Percentiles rank a stretch among this genome's conserved stretches.
Conservation (phyloP, 2,329 filamentous ascomycete genomes). For the Bipolaris zeicola region DNA sequence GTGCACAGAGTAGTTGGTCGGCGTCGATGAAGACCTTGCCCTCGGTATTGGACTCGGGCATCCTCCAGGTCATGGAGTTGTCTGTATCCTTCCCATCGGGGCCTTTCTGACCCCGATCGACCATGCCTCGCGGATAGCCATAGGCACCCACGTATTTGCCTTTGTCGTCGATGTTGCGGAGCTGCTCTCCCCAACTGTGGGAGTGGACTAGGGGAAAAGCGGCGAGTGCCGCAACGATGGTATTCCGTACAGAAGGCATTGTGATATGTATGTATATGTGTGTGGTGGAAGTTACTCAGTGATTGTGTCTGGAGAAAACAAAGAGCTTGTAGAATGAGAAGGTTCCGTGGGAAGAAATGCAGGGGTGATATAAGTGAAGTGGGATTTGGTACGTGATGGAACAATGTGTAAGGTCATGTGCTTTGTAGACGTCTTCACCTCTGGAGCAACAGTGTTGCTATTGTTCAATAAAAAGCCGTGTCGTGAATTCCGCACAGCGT, state of each 20-base stretch:
- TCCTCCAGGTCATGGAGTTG: slow-evolving; percentile 58
- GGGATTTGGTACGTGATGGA: slow-evolving; percentile 18
- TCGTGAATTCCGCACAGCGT: slow-evolving; percentile 22
- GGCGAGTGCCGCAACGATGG: slow-evolving; percentile 25
- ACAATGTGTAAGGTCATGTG: slow-evolving; percentile 22
- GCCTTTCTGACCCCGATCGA: slow-evolving; percentile 60
- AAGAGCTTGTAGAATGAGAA: neutral
- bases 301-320: neutral
- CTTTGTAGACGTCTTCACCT: slow-evolving; percentile 32
- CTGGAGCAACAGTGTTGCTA: slow-evolving; percentile 31
- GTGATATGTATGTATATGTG: slow-evolving; percentile 8
- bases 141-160: slow-evolving; percentile 72
- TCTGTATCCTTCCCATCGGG: slow-evolving; percentile 55
- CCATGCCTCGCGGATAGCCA: slow-evolving; percentile 77
- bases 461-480: slow-evolving; percentile 34
- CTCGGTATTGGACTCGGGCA: slow-evolving; percentile 59
- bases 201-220: slow-evolving; percentile 28
- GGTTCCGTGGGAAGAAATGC: slow-evolving; percentile 5
- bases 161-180: slow-evolving; percentile 72
- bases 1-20: slow-evolving; percentile 66
- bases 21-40: slow-evolving; percentile 54
- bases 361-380: slow-evolving; percentile 9
- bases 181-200: slow-evolving; percentile 84
- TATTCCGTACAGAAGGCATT: slow-evolving; percentile 27
- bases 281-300: neutral